Percentiles rank a stretch among this genome's conserved stretches.
Evolutionary conservation across 495 filamentous ascomycete genomes (phyloP).

Genomic region (Xylaria bambusicola): DNA sequence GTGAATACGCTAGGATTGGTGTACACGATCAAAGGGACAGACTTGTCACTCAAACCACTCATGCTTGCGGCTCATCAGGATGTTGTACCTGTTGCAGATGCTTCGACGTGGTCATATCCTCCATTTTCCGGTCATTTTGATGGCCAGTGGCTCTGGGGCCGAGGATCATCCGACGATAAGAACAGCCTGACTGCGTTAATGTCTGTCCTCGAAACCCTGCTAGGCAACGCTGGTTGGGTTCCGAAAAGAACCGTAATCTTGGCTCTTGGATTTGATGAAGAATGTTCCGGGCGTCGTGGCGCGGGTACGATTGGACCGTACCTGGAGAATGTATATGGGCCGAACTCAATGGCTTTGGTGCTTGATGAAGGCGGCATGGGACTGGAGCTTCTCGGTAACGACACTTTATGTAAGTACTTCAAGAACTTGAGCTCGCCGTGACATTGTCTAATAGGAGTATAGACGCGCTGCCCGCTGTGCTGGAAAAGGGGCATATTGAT

Average conservation of each 20-base stretch:
- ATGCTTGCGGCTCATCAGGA: conserved; percentile 69
- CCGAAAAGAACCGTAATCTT: conserved; percentile 61
- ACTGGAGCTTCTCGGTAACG: conserved; percentile 44
- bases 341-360: conserved; percentile 59
- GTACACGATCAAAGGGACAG: conserved; percentile 59
- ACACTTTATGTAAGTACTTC: conserved; percentile 30
- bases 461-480: conserved; percentile 49
- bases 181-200: conserved; percentile 65
- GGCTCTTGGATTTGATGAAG: conserved; percentile 69
- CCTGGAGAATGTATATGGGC: conserved; percentile 56
- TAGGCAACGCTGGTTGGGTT: conserved; percentile 52
- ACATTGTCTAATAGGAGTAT: conserved; percentile 14
- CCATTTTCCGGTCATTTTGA: conserved; percentile 64
- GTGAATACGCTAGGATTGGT: conserved; percentile 63
- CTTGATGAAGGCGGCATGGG: conserved; percentile 64
- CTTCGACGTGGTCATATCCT: conserved; percentile 62
- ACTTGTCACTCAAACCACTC: conserved; percentile 56
- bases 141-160: conserved; percentile 64
- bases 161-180: conserved; percentile 66
- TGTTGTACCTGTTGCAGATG: conserved; percentile 62
- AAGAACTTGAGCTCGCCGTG: conserved; percentile 26
- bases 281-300: conserved; percentile 60
- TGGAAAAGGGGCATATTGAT: conserved; percentile 58
- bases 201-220: conserved; percentile 60
- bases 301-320: conserved; percentile 53